Evolutionary conservation across 2,329 filamentous ascomycete genomes (phyloP), one percentile per base, ranked within the genome.

Genomic region (Sphaerulina musiva): DNA sequence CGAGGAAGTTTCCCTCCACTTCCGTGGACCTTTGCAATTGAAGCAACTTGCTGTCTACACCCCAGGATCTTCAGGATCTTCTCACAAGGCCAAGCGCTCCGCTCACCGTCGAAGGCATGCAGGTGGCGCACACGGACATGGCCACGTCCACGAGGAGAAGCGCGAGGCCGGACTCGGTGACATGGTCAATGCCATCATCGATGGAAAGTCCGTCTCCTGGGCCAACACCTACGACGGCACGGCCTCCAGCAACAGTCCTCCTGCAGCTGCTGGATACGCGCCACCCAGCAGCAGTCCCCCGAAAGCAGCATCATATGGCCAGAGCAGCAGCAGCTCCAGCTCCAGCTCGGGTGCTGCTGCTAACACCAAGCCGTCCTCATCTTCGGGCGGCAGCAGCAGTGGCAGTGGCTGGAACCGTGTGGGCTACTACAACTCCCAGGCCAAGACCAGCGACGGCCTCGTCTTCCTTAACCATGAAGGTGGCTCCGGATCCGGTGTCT

Each of bases 21-120:
- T 90, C 65, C 83, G 86, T 61, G 87, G 87, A 2, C 86, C 87
- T 1, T 69, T 87, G 62, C 72, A 79, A 39, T 67, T 91, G 32
- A 82, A 81, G 65, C 78, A 87, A 61, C 76, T 89, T 51, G 87
- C 85, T 9, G 82, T 83, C 51, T 91, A 89, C 70, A 78, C 75
- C 44, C 77, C 14, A 17, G 14, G 14, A 17, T 17, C 14, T 17
- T 17, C 81, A 14, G 50, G 53, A 48, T 40, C 48, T n/a, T 73
- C 73, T 20, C 57, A 23, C 34, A 53, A 46, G 39, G 39, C 39
- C 7, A 53, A 46, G 46, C 46, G 49, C n/a, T 57, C 57, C 44
- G 61, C 58, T 36, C 60, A 67, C 43, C 61, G 62, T 42, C 64
- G 64, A n/a, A 64, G 69, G 34, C 66, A 69, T 56, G 71, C 46